These are phyloP conservation scores for Artemisia tridentata DNA, from an alignment of 129 eudicot species.

Conservation along the genomic window DNA sequence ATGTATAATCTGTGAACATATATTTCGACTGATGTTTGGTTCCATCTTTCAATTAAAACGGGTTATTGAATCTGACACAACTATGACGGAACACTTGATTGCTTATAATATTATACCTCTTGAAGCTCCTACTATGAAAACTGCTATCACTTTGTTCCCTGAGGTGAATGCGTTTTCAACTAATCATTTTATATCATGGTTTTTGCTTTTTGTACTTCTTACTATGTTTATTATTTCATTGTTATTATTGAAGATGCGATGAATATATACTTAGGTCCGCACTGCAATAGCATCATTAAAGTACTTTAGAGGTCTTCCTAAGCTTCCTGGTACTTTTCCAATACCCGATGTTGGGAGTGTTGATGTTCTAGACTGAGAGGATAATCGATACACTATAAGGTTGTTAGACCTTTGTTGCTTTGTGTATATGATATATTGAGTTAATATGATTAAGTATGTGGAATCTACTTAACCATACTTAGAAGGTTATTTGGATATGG, in stretches of 20 bases:
- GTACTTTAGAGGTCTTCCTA: slow-evolving; percentile 75
- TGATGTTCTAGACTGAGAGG: no score
- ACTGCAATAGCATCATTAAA: slow-evolving; percentile 73
- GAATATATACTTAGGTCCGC: slow-evolving; percentile 54
- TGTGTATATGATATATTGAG: no score
- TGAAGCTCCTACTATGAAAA: slow-evolving; percentile 69
- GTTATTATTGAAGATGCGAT: neutral
- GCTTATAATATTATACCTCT: slow-evolving; percentile 93
- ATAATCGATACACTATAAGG: no score
- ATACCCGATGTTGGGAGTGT: slow-evolving; percentile 72
- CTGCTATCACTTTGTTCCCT: slow-evolving; percentile 58
- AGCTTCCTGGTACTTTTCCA: slow-evolving; percentile 58
- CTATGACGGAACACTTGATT: slow-evolving; percentile 84
- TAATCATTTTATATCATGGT: neutral
- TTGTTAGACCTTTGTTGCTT: no score
- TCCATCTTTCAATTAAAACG: slow-evolving; percentile 56
- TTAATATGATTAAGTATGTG: no score
- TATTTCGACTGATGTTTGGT: slow-evolving; percentile 8
- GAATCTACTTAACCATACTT: no score
- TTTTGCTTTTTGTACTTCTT: neutral
- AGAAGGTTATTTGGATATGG: no score
- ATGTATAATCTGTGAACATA: neutral
- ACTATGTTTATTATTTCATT: neutral
- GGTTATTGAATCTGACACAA: slow-evolving; percentile 84
- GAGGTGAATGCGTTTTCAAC: slow-evolving; percentile 53